A percentile compares a stretch with the other conserved stretches of the same genome.
phyloP scores from a whole-genome alignment of 805 yeast genomes.

The Ascoidea asiatica region DNA sequence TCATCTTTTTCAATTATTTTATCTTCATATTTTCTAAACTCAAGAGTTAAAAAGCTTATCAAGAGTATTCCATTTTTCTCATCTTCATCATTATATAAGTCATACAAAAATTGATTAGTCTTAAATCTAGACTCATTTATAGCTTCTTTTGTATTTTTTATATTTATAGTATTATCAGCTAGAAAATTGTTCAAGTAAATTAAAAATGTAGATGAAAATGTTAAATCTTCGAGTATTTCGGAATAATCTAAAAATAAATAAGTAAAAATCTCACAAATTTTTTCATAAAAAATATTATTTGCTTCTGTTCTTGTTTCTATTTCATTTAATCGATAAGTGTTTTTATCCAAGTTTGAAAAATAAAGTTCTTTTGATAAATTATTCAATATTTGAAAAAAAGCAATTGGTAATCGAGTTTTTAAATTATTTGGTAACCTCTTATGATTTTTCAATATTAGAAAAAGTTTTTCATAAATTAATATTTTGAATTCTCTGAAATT shows the following conservation, averaged over 20 bases:
- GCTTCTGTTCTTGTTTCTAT: too few relatives aligned
- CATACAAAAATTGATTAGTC: slow-evolving; percentile 11
- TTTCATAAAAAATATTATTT: too few relatives aligned
- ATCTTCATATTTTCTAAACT: slow-evolving; percentile 3
- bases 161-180: slow-evolving; percentile 1
- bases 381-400: too few relatives aligned
- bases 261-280: too few relatives aligned
- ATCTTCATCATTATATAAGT: slow-evolving; percentile 8
- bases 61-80: not conserved
- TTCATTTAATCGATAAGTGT: too few relatives aligned
- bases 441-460: not conserved
- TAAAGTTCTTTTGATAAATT: too few relatives aligned
- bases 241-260: too few relatives aligned
- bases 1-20: slow-evolving; percentile 10
- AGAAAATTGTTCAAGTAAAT: slow-evolving; percentile 7
- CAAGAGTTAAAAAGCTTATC: not conserved
- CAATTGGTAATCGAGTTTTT: too few relatives aligned
- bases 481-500: not conserved
- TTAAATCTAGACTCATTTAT: not conserved
- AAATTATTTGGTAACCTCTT: not conserved
- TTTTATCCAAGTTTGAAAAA: too few relatives aligned
- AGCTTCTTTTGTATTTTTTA: slow-evolving; percentile 3
- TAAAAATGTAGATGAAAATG: slow-evolving; percentile 2
- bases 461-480: not conserved
- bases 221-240: too few relatives aligned